These are phyloP conservation scores for Rostrohypoxylon terebratum DNA, from an alignment of 495 filamentous ascomycete genomes.

Conservation along the genomic window DNA sequence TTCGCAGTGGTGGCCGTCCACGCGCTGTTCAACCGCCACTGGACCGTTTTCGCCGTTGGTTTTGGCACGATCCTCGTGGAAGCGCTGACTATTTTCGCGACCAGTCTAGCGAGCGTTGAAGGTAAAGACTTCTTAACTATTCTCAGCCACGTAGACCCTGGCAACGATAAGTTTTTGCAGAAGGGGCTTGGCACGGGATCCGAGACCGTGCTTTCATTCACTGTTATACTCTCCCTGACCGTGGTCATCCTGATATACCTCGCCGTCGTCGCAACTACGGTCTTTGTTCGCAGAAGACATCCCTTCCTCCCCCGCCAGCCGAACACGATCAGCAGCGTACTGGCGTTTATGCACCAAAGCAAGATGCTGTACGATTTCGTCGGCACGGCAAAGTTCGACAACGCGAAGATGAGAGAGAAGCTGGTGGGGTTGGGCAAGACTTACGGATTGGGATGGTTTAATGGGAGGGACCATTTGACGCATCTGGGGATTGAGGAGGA, in stretches of 20 bases:
- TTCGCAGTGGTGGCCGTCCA: conserved; percentile 72
- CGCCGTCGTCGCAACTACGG: conserved; percentile 61
- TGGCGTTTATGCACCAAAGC: conserved; percentile 78
- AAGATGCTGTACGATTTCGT: conserved; percentile 81
- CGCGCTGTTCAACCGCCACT: conserved; percentile 71
- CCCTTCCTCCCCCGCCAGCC: conserved; percentile 78
- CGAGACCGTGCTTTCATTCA: conserved; percentile 71
- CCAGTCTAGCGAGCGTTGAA: conserved; percentile 69
- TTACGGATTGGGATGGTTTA: conserved; percentile 80
- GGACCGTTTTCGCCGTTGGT: conserved; percentile 70
- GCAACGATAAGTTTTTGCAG: conserved; percentile 33
- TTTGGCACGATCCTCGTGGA: conserved; percentile 73
- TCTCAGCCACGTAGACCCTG: conserved; percentile 14
- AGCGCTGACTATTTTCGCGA: conserved; percentile 74
- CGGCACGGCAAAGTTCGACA: conserved; percentile 70
- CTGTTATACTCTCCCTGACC: conserved; percentile 67
- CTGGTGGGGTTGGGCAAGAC: conserved; percentile 67
- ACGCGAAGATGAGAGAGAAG: conserved; percentile 65
- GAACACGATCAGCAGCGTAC: conserved; percentile 75
- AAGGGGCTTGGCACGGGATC: conserved; percentile 62
- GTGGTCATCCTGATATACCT: conserved; percentile 70
- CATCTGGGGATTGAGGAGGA: conserved; percentile 81
- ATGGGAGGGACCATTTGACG: conserved; percentile 70
- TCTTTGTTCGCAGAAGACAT: conserved; percentile 66
- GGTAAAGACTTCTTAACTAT: conserved; percentile 64